Base-by-base conservation (phyloP, 257 asterid species). In the Apocynum venetum region DNA sequence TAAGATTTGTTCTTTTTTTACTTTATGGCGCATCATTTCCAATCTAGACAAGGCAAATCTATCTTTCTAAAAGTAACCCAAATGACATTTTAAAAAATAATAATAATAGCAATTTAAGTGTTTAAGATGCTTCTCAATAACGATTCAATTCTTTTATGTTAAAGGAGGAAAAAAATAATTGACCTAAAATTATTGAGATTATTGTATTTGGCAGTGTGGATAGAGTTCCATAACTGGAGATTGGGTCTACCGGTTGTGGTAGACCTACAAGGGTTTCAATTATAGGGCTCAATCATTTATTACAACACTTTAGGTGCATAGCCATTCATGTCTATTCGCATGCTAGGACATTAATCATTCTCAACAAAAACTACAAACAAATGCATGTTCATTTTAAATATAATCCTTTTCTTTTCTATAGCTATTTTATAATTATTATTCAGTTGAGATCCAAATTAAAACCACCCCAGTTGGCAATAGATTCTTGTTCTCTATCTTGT, bases 301-400 rank as follows among this genome's bases (percentile, higher is more conserved):
- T 36, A 38, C 47, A 36, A 38, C 47, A 36, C 49, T 66, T 66
- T 65, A 66, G 71, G 35, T 66, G 71, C 48, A 65, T 7, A 66
- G 49, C 47, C 46, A 66, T 40, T 66, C 71, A 14, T 66, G 51
- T 40, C 71, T 41, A 40, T 66, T 20, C 71, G 71, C 71, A 65
- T 38, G 71, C 71, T 65, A 65, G 17, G 31, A 40, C 72, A 43
- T 43, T 67, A 17, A 67, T 43, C 36, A 41, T 68, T 68, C 52
- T 43, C 72, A 40, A 66, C 49, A 66, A 66, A 17, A 8, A 3
- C 63, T 9, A 9, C 36, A 57, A 67, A 43, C 53, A 43, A 68
- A 43, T 43, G 25, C 36, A 68, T 68, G 44, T 68, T 41, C 35
- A 66, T 7, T 40, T 38, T 38, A 11, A n/a, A 25, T 15, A 12